Percentiles rank a stretch among this genome's conserved stretches.
phyloP scores from a whole-genome alignment of 768 basidiomycete species.

The Lanmaoa pseudosensibilis region DNA sequence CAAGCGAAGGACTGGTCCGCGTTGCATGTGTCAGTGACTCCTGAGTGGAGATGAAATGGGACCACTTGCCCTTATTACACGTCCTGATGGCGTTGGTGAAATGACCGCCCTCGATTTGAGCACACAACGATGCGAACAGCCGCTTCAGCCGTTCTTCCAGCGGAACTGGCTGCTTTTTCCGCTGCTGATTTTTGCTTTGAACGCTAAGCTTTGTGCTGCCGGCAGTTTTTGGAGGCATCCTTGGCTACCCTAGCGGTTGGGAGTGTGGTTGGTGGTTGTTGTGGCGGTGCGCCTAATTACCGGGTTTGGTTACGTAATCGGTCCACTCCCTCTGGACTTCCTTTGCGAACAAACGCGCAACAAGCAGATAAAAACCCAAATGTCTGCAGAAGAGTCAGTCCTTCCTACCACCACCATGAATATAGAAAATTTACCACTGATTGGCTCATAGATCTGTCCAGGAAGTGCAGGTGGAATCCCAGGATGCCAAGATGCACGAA shows the following conservation, averaged over 20 bases:
- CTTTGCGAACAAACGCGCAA: background rate
- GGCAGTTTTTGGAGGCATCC: constrained; percentile 24
- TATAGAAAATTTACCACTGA: background rate
- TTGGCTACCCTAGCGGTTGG: background rate
- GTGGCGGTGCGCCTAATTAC: constrained; percentile 27
- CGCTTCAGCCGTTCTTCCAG: constrained; percentile 44
- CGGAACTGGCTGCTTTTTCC: constrained; percentile 23
- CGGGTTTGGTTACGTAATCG: constrained; percentile 23
- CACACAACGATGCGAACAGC: constrained; percentile 75
- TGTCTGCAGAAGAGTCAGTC: constrained; percentile 57
- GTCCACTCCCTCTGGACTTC: background rate
- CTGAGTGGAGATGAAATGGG: constrained; percentile 21
- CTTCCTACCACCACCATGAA: constrained; percentile 4
- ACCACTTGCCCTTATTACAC: constrained; percentile 80
- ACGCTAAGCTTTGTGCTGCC: constrained; percentile 5
- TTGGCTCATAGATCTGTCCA: constrained; percentile 24
- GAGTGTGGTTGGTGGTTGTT: background rate
- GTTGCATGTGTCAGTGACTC: constrained; percentile 19
- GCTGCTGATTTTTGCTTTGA: constrained; percentile 9
- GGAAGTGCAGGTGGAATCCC: constrained; percentile 34
- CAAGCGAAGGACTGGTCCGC: constrained; percentile 62
- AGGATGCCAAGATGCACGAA: constrained; percentile 39
- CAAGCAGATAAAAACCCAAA: constrained; percentile 31
- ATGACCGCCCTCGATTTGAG: constrained; percentile 89
- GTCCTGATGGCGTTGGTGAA: constrained; percentile 85